A percentile compares a stretch with the other conserved stretches of the same genome.
Evolutionary conservation across 1,284 basidiomycete genomes (phyloP).

Genomic region (Cryptococcus hybrid): DNA sequence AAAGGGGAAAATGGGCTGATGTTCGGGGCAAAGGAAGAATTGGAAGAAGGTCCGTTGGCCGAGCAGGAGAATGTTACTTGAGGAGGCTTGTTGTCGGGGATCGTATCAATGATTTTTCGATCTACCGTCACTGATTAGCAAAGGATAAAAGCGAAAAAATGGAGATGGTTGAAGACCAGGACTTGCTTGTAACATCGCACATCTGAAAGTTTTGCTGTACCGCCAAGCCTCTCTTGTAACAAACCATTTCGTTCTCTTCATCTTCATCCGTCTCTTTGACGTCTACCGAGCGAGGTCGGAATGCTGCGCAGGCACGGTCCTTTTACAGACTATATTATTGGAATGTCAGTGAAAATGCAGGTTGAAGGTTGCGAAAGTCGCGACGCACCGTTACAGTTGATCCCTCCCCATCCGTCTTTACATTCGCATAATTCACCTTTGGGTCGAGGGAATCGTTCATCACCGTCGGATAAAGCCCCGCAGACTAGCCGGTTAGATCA

Average conservation of each 20-base stretch:
- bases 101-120: conserved; percentile 83
- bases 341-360: neutral
- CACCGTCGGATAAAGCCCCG: conserved; percentile 85
- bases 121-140: conserved; percentile 52
- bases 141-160: neutral
- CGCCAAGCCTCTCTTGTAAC: conserved; percentile 87
- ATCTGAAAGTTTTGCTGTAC: conserved; percentile 93
- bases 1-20: conserved; percentile 1
- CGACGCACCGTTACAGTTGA: conserved; percentile 88
- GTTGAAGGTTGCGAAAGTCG: neutral
- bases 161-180: neutral
- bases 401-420: conserved; percentile 89
- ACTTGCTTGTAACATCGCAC: conserved; percentile 94
- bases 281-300: conserved; percentile 58
- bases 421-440: conserved; percentile 78
- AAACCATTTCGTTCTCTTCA: conserved; percentile 73
- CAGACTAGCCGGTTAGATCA: conserved; percentile 59
- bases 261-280: conserved; percentile 54
- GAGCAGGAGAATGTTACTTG: conserved; percentile 93
- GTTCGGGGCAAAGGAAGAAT: conserved; percentile 13
- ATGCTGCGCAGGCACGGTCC: conserved; percentile 71
- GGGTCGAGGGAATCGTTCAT: conserved; percentile 74
- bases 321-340: conserved; percentile 69
- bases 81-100: conserved; percentile 74
- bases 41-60: conserved; percentile 38